A percentile compares a stretch with the other conserved stretches of the same genome.
phyloP scores from a whole-genome alignment of 2,329 filamentous ascomycete species.

The Colletotrichum echinochloae region DNA sequence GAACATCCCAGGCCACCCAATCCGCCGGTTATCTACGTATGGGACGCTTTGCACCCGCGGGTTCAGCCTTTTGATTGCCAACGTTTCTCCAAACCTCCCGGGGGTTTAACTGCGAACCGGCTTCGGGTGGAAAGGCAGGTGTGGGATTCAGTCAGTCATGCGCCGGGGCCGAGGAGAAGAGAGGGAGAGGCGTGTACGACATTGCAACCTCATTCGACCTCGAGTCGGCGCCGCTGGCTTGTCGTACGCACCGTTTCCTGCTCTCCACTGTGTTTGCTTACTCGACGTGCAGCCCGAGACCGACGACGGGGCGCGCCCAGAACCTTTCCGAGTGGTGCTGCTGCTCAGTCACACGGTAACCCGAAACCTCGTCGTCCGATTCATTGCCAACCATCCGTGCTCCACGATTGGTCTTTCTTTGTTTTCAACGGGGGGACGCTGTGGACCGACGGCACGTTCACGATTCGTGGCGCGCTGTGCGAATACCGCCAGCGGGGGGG shows the following conservation, averaged over 20 bases:
- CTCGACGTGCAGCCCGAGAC: neutral
- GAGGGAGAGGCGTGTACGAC: too few relatives aligned
- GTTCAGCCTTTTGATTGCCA: neutral
- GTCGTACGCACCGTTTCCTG: neutral
- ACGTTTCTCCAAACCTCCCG: neutral
- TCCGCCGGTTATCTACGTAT: conserved; percentile 2
- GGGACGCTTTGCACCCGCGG: conserved; percentile 15
- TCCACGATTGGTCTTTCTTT: neutral
- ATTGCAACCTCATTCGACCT: neutral
- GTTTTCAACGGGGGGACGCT: neutral
- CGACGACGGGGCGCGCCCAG: neutral
- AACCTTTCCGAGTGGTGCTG: neutral
- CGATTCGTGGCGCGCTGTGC: neutral
- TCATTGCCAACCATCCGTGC: neutral
- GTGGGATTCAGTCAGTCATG: neutral
- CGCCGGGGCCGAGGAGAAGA: neutral
- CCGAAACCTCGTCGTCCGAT: neutral
- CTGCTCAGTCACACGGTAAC: neutral
- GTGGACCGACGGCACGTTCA: neutral
- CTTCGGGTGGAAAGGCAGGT: neutral
- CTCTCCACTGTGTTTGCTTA: neutral
- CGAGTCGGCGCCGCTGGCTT: neutral
- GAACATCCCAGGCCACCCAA: neutral
- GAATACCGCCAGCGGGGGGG: neutral
- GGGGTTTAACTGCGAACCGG: neutral